Evolutionary conservation across 306 rosid species (phyloP).

Genomic region (Dalbergia cultrata): DNA sequence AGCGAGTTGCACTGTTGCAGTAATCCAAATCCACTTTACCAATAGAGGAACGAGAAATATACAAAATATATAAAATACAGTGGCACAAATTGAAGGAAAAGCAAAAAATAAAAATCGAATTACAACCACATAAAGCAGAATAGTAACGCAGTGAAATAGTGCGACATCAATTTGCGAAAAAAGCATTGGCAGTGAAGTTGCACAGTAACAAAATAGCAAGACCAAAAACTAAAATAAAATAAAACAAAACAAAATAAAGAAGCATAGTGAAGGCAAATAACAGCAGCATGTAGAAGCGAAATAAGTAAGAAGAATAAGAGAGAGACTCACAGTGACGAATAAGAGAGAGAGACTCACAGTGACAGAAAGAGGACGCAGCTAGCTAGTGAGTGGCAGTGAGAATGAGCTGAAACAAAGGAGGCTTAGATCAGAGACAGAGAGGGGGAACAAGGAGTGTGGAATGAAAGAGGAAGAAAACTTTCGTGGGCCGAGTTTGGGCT

Average conservation of each 20-base stretch:
- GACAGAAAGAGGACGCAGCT: neutral
- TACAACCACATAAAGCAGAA: neutral
- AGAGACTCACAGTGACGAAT: slow-evolving; percentile 33
- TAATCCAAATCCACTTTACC: neutral
- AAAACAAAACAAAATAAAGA: neutral
- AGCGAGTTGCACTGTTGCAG: neutral
- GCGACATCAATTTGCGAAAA: neutral
- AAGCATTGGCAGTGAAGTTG: neutral
- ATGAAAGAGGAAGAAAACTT: neutral
- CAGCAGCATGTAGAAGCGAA: neutral
- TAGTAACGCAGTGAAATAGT: slow-evolving; percentile 16
- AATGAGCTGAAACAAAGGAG: neutral
- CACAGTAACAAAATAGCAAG: neutral
- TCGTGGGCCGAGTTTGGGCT: neutral
- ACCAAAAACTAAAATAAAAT: neutral
- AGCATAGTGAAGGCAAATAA: neutral
- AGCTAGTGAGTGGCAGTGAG: neutral
- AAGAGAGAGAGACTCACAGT: slow-evolving; percentile 30
- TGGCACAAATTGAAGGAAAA: neutral
- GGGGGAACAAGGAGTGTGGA: neutral
- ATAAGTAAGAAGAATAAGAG: neutral
- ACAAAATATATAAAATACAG: neutral
- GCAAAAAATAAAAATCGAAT: neutral
- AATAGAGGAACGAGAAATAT: neutral
- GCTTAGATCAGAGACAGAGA: neutral